Evolutionary conservation across 2,329 filamentous ascomycete genomes (phyloP), one percentile per base, ranked within the genome.

Genomic region (Colletotrichum navitas): DNA sequence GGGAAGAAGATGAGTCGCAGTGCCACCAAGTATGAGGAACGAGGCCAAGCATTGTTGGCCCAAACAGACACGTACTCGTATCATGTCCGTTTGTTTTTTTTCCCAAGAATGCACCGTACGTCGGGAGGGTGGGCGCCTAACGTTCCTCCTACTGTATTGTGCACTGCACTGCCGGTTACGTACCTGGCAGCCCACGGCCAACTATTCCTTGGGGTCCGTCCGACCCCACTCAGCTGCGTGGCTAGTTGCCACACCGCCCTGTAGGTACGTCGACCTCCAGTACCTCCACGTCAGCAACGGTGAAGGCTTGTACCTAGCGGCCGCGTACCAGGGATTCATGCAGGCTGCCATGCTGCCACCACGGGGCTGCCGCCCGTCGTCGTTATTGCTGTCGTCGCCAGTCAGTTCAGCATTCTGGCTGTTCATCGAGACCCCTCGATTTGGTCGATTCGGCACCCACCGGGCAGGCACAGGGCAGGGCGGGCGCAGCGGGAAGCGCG

Each of bases 401-500:
- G 45, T 34, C 43, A 39, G n/a, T 29, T 32, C 36, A 51, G 29
- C 45, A 36, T 39, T n/a, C 32, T 32, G n/a, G 29, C 29, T 39
- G 43, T 49, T 26, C 24, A 12, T 32, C 51, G 18, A 54, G 29
- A 11, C 49, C 29, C 14, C 24, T 24, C 26, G 49, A 52, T 54
- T 29, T 52, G 49, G 24, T 52, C 26, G 26, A 32, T 54, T 34
- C 51, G 49, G 34, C 43, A 36, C 24, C 18, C 26, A 61, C 58
- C 51, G 29, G 29, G 34, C 60, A 63, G 32, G 36, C 49, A 63
- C 36, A 52, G 41, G 55, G 39, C n/a, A 49, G 59, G 59, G 32
- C 45, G 45, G 32, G 32, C 60, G 39, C 29, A 34, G 67, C 62
- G 67, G 67, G 62, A 60, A 70, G 67, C 68, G 68, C 58, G 58